Evolutionary conservation across 768 basidiomycete genomes (phyloP).

Genomic region (Arthromyces matolae): DNA sequence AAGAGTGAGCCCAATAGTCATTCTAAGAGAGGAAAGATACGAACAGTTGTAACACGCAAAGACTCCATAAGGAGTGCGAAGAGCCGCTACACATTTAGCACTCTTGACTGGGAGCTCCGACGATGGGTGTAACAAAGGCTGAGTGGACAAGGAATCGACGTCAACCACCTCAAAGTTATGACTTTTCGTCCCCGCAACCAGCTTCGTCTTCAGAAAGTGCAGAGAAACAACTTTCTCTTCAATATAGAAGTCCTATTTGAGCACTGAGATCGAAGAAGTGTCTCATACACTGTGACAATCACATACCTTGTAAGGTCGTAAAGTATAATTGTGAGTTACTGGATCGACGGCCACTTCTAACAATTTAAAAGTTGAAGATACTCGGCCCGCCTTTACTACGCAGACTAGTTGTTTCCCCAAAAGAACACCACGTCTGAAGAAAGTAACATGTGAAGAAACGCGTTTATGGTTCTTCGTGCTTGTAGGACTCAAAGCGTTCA

Average conservation of each 20-base stretch:
- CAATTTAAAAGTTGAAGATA: constrained; percentile 31
- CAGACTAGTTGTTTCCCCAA: constrained; percentile 49
- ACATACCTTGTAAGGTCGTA: constrained; percentile 11
- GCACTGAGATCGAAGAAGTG: not conserved
- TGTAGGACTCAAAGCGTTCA: not conserved
- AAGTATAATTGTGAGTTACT: not conserved
- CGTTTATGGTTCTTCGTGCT: constrained; percentile 10
- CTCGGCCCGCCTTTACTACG: constrained; percentile 36
- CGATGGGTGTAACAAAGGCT: constrained; percentile 65
- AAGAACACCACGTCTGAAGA: constrained; percentile 10
- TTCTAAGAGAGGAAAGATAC: constrained; percentile 12
- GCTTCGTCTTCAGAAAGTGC: constrained; percentile 58
- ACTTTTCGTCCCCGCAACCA: constrained; percentile 16
- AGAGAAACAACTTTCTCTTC: constrained; percentile 74
- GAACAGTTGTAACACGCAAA: constrained; percentile 76
- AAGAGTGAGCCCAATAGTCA: not conserved
- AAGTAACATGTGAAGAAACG: constrained; percentile 30
- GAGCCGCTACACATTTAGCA: constrained; percentile 68
- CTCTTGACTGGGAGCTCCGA: constrained; percentile 57
- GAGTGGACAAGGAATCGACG: constrained; percentile 70
- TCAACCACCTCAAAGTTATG: constrained; percentile 35
- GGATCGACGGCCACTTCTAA: constrained; percentile 2
- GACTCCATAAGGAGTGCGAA: constrained; percentile 72
- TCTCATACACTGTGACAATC: not conserved
- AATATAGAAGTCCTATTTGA: constrained; percentile 70